Evolutionary conservation across 345 rosid genomes (phyloP).

Genomic region (Hevea brasiliensis): DNA sequence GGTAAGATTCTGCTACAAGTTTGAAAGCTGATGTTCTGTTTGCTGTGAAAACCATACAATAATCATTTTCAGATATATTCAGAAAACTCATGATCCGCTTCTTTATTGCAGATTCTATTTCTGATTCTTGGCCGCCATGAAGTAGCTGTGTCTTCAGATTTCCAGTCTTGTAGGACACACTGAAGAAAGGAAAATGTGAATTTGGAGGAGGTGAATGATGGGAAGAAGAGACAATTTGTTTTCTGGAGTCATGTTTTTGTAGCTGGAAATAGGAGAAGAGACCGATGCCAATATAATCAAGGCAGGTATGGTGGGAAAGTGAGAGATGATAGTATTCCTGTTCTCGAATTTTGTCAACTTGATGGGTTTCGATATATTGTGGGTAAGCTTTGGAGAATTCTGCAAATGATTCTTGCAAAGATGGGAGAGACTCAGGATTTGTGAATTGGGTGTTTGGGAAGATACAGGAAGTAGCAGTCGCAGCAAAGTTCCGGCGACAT

Average conservation of each 20-base stretch:
- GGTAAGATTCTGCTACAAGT: constrained; percentile 86
- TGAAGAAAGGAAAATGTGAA: constrained; percentile 75
- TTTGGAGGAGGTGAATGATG: constrained; percentile 24
- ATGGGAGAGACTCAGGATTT: constrained; percentile 81
- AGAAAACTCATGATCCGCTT: constrained; percentile 75
- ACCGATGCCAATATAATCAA: constrained; percentile 90
- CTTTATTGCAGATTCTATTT: constrained; percentile 65
- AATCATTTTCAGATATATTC: constrained; percentile 68
- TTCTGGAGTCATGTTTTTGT: constrained; percentile 43
- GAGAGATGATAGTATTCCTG: constrained; percentile 71
- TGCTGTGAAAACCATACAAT: constrained; percentile 84
- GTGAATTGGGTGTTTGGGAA: constrained; percentile 72
- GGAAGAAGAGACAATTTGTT: constrained; percentile 33
- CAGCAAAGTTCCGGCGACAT: constrained; percentile 62
- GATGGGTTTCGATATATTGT: constrained; percentile 50
- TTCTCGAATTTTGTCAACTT: constrained; percentile 61
- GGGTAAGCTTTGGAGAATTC: constrained; percentile 71
- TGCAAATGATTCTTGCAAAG: constrained; percentile 54
- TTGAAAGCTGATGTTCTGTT: constrained; percentile 92
- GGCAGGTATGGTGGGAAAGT: constrained; percentile 62
- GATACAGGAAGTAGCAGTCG: constrained; percentile 55
- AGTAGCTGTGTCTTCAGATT: constrained; percentile 78
- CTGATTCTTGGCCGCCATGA: constrained; percentile 66
- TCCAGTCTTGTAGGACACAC: constrained; percentile 71
- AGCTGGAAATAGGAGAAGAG: constrained; percentile 77